phyloP scores from a whole-genome alignment of 306 rosid genomes.

The Quercus bicolor region DNA sequence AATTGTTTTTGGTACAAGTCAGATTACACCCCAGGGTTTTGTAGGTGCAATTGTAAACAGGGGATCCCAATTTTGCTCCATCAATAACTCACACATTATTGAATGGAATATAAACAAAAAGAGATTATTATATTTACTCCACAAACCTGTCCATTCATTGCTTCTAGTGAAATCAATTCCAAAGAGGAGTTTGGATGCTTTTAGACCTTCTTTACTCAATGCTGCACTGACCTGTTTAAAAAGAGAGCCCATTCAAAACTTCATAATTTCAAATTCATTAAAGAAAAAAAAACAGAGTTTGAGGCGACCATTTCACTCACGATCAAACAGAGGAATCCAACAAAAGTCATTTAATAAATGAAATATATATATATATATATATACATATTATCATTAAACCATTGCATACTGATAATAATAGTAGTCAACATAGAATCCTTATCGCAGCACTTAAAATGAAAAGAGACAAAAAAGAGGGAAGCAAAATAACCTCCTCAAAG shows the following conservation, averaged over 20 bases:
- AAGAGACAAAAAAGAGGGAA: too few species aligned
- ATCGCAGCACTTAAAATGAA: too few species aligned
- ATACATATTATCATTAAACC: too few species aligned
- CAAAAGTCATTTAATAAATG: too few species aligned
- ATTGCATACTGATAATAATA: too few species aligned
- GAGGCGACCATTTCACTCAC: too few species aligned
- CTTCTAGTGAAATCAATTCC: constrained; percentile 95
- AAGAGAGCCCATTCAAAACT: neutral
- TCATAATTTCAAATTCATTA: neutral
- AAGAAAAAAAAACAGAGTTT: neutral
- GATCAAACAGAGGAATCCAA: too few species aligned
- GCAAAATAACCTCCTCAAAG: too few species aligned
- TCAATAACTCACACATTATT: neutral
- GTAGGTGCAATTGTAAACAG: neutral
- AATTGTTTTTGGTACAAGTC: neutral
- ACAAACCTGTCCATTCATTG: constrained; percentile 93
- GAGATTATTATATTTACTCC: neutral
- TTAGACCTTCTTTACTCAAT: constrained; percentile 70
- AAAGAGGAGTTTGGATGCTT: constrained; percentile 77
- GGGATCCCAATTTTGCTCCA: neutral
- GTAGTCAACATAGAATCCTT: too few species aligned
- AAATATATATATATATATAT: too few species aligned
- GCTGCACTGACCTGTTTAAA: constrained; percentile 57
- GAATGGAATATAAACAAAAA: neutral
- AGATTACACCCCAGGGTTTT: neutral